Base-by-base conservation (phyloP, 495 filamentous ascomycete species). In the Neurospora terricola region DNA sequence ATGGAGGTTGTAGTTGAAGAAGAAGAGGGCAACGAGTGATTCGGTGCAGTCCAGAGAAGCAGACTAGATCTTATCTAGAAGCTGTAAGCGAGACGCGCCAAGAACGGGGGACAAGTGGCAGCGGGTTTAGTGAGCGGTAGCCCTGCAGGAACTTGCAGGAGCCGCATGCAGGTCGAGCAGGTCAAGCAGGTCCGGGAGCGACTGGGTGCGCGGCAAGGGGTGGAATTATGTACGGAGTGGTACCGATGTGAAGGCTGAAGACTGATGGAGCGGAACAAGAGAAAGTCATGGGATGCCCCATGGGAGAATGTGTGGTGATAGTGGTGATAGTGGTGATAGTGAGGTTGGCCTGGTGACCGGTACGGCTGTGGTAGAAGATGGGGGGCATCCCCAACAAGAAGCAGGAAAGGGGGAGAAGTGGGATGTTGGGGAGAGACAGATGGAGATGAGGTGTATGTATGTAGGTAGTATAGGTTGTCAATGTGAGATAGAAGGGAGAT, bases 101-200 rank as follows among this genome's bases (percentile, higher is more conserved):
- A 75, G 75, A 72, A 12, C 40, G 30, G 69, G 43, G 68, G 38
- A 37, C 74, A 54, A 69, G 73, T 72, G 71, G 75, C 27, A 73
- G 76, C 43, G 70, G 74, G 23, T 40, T 72, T 48, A 72, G 38
- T 59, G 70, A 74, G 72, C 76, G 76, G 73, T 59, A 74, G 48
- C 72, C 54, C n/a, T 76, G 77, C 78, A 78, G 77, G 73, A 72
- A 69, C 75, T 69, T 80, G 79, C 79, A 81, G 75, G 74, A 80
- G 79, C 77, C 78, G 77, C 78, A 80, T 80, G 79, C 78, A 81
- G 75, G 70, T 66, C 39, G 69, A 69, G 54, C 39, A 73, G 68
- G 72, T 14, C 76, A 70, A 39, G 68, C 18, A 38, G 73, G 45
- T 72, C 54, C 70, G 45, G 38, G 54, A 37, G 62, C 62, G 70